A percentile compares a stretch with the other conserved stretches of the same genome.
These are phyloP conservation scores for Eustoma russellianum DNA, from an alignment of 257 asterid genomes.

Conservation along the genomic window DNA sequence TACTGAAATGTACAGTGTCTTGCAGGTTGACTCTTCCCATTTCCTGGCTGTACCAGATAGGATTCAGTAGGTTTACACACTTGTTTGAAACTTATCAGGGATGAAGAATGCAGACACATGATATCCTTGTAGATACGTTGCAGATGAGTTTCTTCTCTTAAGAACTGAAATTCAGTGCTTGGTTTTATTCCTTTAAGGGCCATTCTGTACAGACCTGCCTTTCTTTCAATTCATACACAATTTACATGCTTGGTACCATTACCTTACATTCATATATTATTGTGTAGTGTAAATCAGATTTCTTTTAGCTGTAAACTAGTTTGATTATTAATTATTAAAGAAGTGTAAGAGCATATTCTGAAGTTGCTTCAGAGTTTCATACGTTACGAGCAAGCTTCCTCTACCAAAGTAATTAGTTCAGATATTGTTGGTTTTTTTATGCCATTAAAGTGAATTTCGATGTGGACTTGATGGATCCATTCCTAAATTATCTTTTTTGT, in stretches of 20 bases:
- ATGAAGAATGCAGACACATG: constrained; percentile 24
- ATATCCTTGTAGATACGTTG: constrained; percentile 61
- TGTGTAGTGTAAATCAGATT: not conserved
- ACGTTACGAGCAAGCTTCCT: not conserved
- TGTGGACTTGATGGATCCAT: not conserved
- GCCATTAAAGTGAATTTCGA: not conserved
- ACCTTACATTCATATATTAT: not conserved
- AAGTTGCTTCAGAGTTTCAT: not conserved
- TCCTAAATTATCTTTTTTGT: too few species aligned
- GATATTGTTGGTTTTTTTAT: not conserved
- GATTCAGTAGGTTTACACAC: not conserved
- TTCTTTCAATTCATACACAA: constrained; percentile 6
- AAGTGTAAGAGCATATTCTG: constrained; percentile 2
- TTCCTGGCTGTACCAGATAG: not conserved
- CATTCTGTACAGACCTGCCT: constrained; percentile 31
- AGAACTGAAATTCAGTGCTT: constrained; percentile 47
- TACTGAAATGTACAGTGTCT: too few species aligned
- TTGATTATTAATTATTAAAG: not conserved
- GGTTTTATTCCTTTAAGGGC: constrained; percentile 18
- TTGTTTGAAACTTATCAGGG: constrained; percentile 17
- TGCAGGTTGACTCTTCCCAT: constrained; percentile 8
- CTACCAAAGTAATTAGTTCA: not conserved
- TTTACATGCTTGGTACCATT: constrained; percentile 3
- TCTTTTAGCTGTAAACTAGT: not conserved
- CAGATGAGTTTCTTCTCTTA: constrained; percentile 96